Conservation (phyloP, 768 basidiomycete genomes). For the Pleurotus sapidus region DNA sequence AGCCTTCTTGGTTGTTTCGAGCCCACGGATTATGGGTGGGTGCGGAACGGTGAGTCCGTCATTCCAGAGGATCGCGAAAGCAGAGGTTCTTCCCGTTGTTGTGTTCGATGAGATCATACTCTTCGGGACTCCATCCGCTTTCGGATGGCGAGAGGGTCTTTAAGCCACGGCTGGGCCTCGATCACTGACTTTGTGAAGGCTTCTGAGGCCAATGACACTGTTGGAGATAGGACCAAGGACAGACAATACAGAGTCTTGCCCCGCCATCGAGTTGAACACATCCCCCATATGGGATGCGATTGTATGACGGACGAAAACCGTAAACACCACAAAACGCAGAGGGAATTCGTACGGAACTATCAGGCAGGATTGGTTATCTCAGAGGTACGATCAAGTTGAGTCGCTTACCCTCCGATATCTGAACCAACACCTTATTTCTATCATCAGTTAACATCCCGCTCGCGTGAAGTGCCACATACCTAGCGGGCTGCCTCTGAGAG, state of each 20-base stretch:
- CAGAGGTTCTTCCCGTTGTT: conserved; percentile 49
- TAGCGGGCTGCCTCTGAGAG: conserved; percentile 41
- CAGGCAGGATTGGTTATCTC: neutral
- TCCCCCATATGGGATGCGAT: conserved; percentile 69
- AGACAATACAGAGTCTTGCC: conserved; percentile 68
- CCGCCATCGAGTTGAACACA: conserved; percentile 62
- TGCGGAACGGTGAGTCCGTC: conserved; percentile 59
- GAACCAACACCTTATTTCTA: conserved; percentile 66
- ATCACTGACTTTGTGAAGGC: conserved; percentile 64
- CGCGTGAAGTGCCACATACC: conserved; percentile 22
- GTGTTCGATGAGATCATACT: conserved; percentile 58
- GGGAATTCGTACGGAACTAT: conserved; percentile 71
- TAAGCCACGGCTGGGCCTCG: conserved; percentile 59
- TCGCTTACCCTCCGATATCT: conserved; percentile 71
- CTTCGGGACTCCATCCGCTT: conserved; percentile 61
- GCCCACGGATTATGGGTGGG: conserved; percentile 61
- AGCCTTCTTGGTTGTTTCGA: conserved; percentile 54
- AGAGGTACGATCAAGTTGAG: neutral
- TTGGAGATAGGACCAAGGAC: conserved; percentile 72
- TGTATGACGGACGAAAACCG: conserved; percentile 65
- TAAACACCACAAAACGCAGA: conserved; percentile 67
- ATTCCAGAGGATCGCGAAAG: conserved; percentile 66
- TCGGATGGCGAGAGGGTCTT: conserved; percentile 55
- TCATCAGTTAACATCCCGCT: conserved; percentile 19
- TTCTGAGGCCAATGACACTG: conserved; percentile 57